Percentiles rank a stretch among this genome's conserved stretches.
phyloP scores from a whole-genome alignment of 257 asterid species.

The Dorcoceras hygrometricum region DNA sequence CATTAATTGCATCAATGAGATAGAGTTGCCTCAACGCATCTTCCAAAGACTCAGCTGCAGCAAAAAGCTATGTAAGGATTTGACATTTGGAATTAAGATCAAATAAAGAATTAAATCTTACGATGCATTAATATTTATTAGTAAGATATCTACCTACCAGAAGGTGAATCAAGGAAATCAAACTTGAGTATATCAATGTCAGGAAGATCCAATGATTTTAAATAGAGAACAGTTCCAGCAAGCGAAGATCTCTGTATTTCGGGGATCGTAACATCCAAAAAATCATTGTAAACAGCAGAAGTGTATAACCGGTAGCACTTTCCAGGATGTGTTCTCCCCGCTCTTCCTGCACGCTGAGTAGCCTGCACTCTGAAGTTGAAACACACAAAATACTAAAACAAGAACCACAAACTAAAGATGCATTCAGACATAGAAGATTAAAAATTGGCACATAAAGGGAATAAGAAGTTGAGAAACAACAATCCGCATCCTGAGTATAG shows the following conservation, averaged over 20 bases:
- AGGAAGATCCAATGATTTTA: constrained; percentile 87
- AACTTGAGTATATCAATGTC: constrained; percentile 89
- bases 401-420: not conserved
- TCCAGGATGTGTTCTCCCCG: constrained; percentile 98
- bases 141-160: constrained; percentile 47
- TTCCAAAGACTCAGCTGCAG: constrained; percentile 83
- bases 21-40: constrained; percentile 89
- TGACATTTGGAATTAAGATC: constrained; percentile 14
- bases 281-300: constrained; percentile 59
- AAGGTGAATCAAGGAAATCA: constrained; percentile 94
- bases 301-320: constrained; percentile 89
- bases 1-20: constrained; percentile 88
- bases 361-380: constrained; percentile 80
- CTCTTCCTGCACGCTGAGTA: constrained; percentile 95
- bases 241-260: constrained; percentile 98
- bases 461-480: constrained; percentile 2
- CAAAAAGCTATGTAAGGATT: constrained; percentile 26
- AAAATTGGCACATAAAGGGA: not conserved
- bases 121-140: constrained; percentile 8
- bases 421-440: not conserved
- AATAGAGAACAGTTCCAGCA: constrained; percentile 88
- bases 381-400: constrained; percentile 23
- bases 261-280: constrained; percentile 87
- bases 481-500: constrained; percentile 13
- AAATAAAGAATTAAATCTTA: constrained; percentile 16